Percentiles rank a stretch among this genome's conserved stretches.
Evolutionary conservation across 106 monocot species (phyloP).

Genomic region (Narthecium ossifragum): DNA sequence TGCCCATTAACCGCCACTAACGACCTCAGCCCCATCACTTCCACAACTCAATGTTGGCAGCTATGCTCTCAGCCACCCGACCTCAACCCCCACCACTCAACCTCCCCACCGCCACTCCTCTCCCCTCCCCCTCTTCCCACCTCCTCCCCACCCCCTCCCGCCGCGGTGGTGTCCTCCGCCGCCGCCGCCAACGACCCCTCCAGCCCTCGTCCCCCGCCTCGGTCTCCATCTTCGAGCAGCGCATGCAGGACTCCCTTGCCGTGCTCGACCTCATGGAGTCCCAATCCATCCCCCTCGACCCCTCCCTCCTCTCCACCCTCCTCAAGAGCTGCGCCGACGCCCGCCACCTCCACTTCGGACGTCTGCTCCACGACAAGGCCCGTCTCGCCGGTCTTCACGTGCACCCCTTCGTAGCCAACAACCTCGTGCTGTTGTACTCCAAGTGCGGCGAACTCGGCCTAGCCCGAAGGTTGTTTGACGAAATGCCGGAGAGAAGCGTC

Average conservation of each 20-base stretch:
- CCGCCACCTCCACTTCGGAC: conserved; percentile 28
- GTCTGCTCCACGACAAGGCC: conserved; percentile 18
- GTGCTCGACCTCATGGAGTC: conserved; percentile 42
- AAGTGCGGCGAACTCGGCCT: conserved; percentile 9
- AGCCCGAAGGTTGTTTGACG: conserved; percentile 30
- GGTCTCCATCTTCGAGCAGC: conserved; percentile 30
- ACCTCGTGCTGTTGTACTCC: conserved; percentile 18
- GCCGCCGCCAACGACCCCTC: background rate
- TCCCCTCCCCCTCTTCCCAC: background rate
- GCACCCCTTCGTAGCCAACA: conserved; percentile 26
- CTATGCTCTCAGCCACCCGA: conserved; percentile 9
- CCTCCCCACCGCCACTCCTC: background rate
- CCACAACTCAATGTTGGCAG: conserved; percentile 9
- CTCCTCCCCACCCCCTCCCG: background rate
- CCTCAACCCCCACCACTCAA: conserved; percentile 3
- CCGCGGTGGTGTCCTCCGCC: background rate
- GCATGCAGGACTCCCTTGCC: conserved; percentile 38
- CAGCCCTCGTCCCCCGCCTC: background rate
- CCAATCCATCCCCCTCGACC: conserved; percentile 32
- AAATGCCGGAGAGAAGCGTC: conserved; percentile 21
- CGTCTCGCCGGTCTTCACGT: conserved; percentile 14
- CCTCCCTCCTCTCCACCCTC: conserved; percentile 29
- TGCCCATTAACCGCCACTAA: background rate
- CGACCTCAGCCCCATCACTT: background rate
- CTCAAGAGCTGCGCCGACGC: conserved; percentile 42